Conservation (phyloP, 177 flowering plant genomes). For the Vitis hybrid region DNA sequence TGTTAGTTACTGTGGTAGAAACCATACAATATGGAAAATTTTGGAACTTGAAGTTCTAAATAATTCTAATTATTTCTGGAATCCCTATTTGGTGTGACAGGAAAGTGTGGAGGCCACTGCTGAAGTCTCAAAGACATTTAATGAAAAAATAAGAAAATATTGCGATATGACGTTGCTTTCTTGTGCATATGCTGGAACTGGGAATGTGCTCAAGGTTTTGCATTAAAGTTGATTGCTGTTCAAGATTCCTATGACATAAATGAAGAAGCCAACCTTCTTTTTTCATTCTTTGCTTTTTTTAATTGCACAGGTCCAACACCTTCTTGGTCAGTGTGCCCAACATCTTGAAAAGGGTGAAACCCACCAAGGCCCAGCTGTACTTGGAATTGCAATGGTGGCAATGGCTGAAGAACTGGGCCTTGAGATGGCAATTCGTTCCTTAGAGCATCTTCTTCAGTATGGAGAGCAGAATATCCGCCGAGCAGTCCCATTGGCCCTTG, state of each 20-base stretch:
- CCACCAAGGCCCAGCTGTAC: conserved; percentile 97
- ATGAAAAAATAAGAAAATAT: conserved; percentile 84
- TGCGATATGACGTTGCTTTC: conserved; percentile 94
- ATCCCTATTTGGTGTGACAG: conserved; percentile 34
- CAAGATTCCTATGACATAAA: background rate
- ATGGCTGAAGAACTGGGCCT: conserved; percentile 98
- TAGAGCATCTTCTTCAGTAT: conserved; percentile 95
- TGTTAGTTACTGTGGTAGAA: background rate
- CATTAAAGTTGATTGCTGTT: background rate
- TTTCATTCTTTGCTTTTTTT: background rate
- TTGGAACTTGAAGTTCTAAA: background rate
- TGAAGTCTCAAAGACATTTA: conserved; percentile 91
- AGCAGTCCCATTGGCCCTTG: conserved; percentile 96
- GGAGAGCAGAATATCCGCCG: conserved; percentile 93
- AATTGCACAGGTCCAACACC: conserved; percentile 75
- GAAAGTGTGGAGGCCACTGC: conserved; percentile 95
- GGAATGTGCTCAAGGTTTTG: conserved; percentile 91
- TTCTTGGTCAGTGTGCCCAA: conserved; percentile 88
- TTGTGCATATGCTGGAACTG: conserved; percentile 99
- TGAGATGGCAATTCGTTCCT: conserved; percentile 97
- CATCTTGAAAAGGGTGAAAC: conserved; percentile 94
- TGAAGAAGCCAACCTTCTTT: conserved; percentile 4
- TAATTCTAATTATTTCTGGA: conserved; percentile 11
- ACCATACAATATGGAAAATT: background rate
- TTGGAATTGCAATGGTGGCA: conserved; percentile 97